A percentile compares a stretch with the other conserved stretches of the same genome.
These are phyloP conservation scores for Suhomyces sp. DNA, from an alignment of 805 yeast species.

Conservation along the genomic window DNA sequence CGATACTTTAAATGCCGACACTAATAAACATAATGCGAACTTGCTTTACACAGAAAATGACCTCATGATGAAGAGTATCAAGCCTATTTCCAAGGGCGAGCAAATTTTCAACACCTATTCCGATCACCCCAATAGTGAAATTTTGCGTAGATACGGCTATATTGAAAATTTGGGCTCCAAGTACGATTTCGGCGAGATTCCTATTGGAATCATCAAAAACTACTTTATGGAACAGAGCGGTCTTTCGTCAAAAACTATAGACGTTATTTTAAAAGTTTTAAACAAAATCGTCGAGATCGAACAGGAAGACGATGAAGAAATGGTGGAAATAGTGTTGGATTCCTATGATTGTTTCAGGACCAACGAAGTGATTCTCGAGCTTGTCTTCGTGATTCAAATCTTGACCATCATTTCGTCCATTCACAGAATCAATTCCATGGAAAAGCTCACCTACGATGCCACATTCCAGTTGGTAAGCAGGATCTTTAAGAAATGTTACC, in stretches of 20 bases:
- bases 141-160: constrained; percentile 87
- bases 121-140: constrained; percentile 86
- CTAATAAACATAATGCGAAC: constrained; percentile 71
- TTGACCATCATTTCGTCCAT: constrained; percentile 35
- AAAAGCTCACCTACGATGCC: constrained; percentile 14
- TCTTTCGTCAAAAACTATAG: constrained; percentile 26
- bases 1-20: constrained; percentile 85
- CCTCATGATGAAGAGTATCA: constrained; percentile 70
- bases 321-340: constrained; percentile 44
- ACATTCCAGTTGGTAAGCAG: constrained; percentile 42
- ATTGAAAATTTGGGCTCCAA: constrained; percentile 72
- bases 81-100: constrained; percentile 56
- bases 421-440: constrained; percentile 21
- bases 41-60: constrained; percentile 48
- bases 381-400: constrained; percentile 51
- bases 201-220: constrained; percentile 39
- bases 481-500: constrained; percentile 57
- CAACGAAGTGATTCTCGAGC: constrained; percentile 61
- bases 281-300: constrained; percentile 21
- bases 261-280: constrained; percentile 30
- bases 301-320: constrained; percentile 39
- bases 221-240: constrained; percentile 27
- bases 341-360: constrained; percentile 60
- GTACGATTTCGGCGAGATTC: constrained; percentile 78
- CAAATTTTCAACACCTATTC: constrained; percentile 90